Percentiles rank a stretch among this genome's conserved stretches.
Conservation (phyloP, 1,284 basidiomycete species). For the Calocybe gambosa region DNA sequence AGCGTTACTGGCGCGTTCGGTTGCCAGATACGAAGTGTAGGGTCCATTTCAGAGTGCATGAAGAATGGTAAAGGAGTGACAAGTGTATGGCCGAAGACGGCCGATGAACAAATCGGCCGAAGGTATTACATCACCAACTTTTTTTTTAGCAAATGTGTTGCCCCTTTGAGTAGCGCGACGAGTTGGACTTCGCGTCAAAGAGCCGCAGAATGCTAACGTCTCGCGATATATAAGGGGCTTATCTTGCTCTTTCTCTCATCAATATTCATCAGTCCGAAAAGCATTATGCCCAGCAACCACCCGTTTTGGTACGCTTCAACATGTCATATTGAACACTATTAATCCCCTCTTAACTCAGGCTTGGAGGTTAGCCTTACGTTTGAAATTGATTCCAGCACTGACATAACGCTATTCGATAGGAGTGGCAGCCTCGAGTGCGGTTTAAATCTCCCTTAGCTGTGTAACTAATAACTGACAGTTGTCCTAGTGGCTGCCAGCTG, state of each 20-base stretch:
- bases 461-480: slow-evolving; percentile 5
- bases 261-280: slow-evolving; percentile 12
- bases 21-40: no score
- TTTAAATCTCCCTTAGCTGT: slow-evolving; percentile 1
- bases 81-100: neutral
- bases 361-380: slow-evolving; percentile 53
- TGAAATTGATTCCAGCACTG: neutral
- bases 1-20: no score
- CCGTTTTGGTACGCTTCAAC: slow-evolving; percentile 54
- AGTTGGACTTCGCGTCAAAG: no score
- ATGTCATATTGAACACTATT: slow-evolving; percentile 9
- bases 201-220: slow-evolving; percentile 2
- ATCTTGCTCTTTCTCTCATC: slow-evolving; percentile 11
- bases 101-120: slow-evolving; percentile 7
- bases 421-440: slow-evolving; percentile 71
- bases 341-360: slow-evolving; percentile 35
- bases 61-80: no score
- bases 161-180: slow-evolving; percentile 7
- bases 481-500: slow-evolving; percentile 76
- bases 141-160: slow-evolving; percentile 6
- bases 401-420: slow-evolving; percentile 33
- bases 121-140: slow-evolving; percentile 10
- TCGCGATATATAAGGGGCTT: slow-evolving; percentile 12
- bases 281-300: slow-evolving; percentile 33
- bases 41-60: no score